Evolutionary conservation across 768 basidiomycete species (phyloP).

Genomic region (Vararia minispora): DNA sequence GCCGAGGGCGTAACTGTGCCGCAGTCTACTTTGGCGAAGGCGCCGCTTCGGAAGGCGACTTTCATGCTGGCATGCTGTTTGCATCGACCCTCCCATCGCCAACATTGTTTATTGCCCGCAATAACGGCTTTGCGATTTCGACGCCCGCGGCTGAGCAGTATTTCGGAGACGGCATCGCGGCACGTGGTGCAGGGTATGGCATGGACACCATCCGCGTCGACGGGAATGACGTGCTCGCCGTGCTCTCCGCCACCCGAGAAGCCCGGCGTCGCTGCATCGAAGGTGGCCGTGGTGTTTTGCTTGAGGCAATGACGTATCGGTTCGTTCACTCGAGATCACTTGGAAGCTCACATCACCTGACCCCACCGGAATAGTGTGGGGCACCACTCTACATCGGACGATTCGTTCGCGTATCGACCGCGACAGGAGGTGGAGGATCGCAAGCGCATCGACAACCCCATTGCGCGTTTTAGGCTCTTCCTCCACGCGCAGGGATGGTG

Average conservation of each 20-base stretch:
- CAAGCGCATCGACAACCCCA: constrained; percentile 85
- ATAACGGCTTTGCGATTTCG: constrained; percentile 93
- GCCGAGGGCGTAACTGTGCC: constrained; percentile 63
- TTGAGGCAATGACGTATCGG: constrained; percentile 91
- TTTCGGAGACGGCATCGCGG: constrained; percentile 86
- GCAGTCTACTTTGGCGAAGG: constrained; percentile 92
- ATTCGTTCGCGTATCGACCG: constrained; percentile 88
- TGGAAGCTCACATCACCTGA: too few relatives aligned
- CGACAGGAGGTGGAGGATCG: constrained; percentile 86
- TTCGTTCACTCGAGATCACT: constrained; percentile 18
- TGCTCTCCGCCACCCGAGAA: constrained; percentile 61
- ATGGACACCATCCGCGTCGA: constrained; percentile 88
- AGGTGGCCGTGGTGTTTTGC: constrained; percentile 69
- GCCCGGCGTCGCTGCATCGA: constrained; percentile 63
- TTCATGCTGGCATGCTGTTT: constrained; percentile 82
- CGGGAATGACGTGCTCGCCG: constrained; percentile 86
- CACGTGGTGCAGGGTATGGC: constrained; percentile 86
- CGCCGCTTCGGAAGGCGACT: constrained; percentile 90
- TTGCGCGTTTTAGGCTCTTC: constrained; percentile 74
- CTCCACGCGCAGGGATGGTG: constrained; percentile 83
- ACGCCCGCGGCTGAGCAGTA: constrained; percentile 86
- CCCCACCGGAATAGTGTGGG: too few relatives aligned
- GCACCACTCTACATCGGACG: constrained; percentile 94
- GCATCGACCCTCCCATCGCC: constrained; percentile 70
- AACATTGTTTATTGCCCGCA: constrained; percentile 62